phyloP scores from a whole-genome alignment of 495 filamentous ascomycete genomes.

The Bryoglossum gracile region DNA sequence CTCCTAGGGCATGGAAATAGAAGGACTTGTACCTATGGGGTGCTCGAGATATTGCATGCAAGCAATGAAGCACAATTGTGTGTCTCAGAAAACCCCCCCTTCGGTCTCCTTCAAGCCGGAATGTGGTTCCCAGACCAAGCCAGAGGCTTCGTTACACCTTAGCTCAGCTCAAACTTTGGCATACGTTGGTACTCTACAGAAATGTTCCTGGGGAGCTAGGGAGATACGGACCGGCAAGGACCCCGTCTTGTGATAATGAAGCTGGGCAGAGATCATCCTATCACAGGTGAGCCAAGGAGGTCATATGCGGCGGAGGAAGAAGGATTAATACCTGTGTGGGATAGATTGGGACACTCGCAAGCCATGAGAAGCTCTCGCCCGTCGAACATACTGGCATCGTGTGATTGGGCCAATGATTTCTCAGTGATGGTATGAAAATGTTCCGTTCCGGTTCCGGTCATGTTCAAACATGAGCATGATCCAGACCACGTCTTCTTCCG shows the following conservation, averaged over 20 bases:
- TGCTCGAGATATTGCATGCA: not conserved
- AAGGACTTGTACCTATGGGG: not conserved
- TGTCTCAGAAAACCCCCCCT: no score
- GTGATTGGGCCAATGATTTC: no score
- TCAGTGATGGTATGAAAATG: no score
- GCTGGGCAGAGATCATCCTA: not conserved
- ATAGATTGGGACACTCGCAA: not conserved
- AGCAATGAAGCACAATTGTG: no score
- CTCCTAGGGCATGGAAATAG: not conserved
- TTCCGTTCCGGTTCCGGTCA: no score
- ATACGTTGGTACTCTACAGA: not conserved
- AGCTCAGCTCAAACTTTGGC: not conserved
- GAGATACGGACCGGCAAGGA: not conserved
- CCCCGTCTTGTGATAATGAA: not conserved
- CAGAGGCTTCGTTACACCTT: no score
- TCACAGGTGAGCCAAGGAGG: not conserved
- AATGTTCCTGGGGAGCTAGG: not conserved
- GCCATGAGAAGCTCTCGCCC: not conserved
- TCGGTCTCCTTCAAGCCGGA: no score
- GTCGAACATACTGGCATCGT: no score
- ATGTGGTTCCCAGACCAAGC: no score
- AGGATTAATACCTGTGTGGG: not conserved
- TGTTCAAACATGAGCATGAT: no score
- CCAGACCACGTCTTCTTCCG: no score
- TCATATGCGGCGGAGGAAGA: not conserved